A percentile compares a stretch with the other conserved stretches of the same genome.
Evolutionary conservation across 148 eudicot species (phyloP).

Genomic region (Arbutus unedo): DNA sequence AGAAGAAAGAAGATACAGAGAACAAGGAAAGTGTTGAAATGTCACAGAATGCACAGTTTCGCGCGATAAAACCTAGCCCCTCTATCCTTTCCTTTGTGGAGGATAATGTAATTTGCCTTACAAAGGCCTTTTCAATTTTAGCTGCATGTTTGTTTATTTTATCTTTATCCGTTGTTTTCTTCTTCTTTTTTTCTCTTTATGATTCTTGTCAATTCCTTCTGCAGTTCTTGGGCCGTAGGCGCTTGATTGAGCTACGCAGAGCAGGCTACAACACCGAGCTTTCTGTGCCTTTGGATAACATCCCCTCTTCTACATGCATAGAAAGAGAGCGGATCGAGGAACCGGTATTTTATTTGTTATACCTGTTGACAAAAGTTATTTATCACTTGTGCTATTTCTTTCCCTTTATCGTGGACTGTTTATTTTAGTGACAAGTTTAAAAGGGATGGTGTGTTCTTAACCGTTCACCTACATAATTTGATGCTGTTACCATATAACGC

Average conservation of each 20-base stretch:
- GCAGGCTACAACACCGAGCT: slow-evolving; percentile 83
- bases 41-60: slow-evolving; percentile 87
- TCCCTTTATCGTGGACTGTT: background rate
- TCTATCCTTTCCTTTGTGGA: slow-evolving; percentile 80
- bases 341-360: slow-evolving; percentile 43
- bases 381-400: background rate
- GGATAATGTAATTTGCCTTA: slow-evolving; percentile 55
- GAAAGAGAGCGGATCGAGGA: slow-evolving; percentile 85
- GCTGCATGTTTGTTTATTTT: background rate
- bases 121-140: slow-evolving; percentile 2
- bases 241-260: slow-evolving; percentile 68
- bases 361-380: background rate
- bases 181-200: slow-evolving; percentile 10
- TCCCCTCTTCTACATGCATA: slow-evolving; percentile 59
- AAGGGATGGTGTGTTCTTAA: background rate
- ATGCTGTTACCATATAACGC: background rate
- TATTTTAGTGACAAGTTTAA: background rate
- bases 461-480: background rate
- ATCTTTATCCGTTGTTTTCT: background rate
- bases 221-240: slow-evolving; percentile 88
- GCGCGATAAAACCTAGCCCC: slow-evolving; percentile 83
- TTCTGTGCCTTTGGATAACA: slow-evolving; percentile 82
- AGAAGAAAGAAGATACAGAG: slow-evolving; percentile 36
- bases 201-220: slow-evolving; percentile 17
- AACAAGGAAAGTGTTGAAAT: slow-evolving; percentile 45